These are phyloP conservation scores for Globisporangium radiosum DNA, from an alignment of 352 stramenopile species.

Conservation along the genomic window DNA sequence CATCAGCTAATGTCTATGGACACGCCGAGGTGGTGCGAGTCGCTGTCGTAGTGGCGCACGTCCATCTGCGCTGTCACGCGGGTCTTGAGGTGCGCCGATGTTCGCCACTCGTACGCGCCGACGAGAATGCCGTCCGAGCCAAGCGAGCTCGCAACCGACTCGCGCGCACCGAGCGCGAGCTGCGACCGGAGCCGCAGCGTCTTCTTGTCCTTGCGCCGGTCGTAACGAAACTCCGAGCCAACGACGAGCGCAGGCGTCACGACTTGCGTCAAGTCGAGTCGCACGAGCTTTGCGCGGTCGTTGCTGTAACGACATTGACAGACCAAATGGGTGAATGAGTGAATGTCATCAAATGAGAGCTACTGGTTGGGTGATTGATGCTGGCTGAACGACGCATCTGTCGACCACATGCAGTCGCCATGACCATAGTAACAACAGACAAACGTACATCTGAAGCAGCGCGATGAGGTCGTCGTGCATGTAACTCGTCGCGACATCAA, in stretches of 20 bases:
- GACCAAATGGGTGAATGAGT: too few relatives aligned
- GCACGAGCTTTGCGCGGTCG: constrained; percentile 53
- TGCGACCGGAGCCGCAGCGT: constrained; percentile 49
- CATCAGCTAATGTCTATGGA: constrained; percentile 75
- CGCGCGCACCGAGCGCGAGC: constrained; percentile 37
- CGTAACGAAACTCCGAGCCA: constrained; percentile 57
- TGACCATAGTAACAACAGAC: not conserved
- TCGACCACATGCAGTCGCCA: too few relatives aligned
- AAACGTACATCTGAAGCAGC: constrained; percentile 66
- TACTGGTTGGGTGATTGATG: too few relatives aligned
- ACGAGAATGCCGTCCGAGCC: constrained; percentile 72
- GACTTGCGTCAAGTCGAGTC: constrained; percentile 54
- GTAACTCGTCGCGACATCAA: constrained; percentile 57
- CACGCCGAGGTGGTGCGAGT: constrained; percentile 76
- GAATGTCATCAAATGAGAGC: too few relatives aligned
- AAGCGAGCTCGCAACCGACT: constrained; percentile 52
- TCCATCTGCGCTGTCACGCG: constrained; percentile 74
- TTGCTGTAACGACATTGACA: constrained; percentile 23
- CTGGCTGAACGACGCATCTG: too few relatives aligned
- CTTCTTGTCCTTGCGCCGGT: constrained; percentile 66
- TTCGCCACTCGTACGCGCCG: constrained; percentile 73
- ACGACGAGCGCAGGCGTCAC: constrained; percentile 49
- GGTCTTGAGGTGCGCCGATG: constrained; percentile 67
- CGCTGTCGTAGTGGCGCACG: constrained; percentile 76
- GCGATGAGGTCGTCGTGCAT: constrained; percentile 53